Conservation (phyloP, 2,329 filamentous ascomycete species). For the Taxawa tesnikishii region DNA sequence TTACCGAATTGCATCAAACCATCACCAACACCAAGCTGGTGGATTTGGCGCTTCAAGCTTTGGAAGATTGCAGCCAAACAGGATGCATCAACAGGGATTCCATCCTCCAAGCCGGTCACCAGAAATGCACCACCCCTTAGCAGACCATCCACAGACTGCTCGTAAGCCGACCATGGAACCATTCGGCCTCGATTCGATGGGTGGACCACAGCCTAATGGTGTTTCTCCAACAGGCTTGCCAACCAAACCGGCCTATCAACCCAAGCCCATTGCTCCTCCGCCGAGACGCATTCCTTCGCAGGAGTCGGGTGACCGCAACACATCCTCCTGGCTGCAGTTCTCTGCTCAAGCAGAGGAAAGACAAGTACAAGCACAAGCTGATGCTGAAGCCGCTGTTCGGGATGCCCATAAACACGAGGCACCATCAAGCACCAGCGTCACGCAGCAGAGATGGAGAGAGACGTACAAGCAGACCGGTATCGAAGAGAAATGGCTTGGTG, state of each 20-base stretch:
- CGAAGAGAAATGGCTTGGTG: slow-evolving; percentile 14
- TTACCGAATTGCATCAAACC: slow-evolving; percentile 34
- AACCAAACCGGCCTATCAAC: slow-evolving; percentile 17
- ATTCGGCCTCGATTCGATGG: slow-evolving; percentile 15
- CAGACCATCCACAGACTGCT: slow-evolving; percentile 14
- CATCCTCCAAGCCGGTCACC: slow-evolving; percentile 15
- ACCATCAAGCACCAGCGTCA: not conserved
- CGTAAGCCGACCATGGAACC: slow-evolving; percentile 11
- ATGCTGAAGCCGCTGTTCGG: slow-evolving; percentile 2
- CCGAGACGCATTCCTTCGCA: slow-evolving; percentile 10
- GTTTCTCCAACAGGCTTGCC: slow-evolving; percentile 16
- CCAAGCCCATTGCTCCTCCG: slow-evolving; percentile 22
- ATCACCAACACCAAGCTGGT: slow-evolving; percentile 15
- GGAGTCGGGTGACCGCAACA: slow-evolving; percentile 3
- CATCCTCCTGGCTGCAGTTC: slow-evolving; percentile 16
- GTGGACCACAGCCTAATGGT: slow-evolving; percentile 15
- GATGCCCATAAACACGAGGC: not conserved
- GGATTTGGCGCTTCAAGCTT: slow-evolving; percentile 16
- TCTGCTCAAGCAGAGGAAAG: slow-evolving; percentile 5
- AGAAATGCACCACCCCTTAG: slow-evolving; percentile 12
- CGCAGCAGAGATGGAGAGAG: slow-evolving; percentile 13
- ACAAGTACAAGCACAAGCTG: slow-evolving; percentile 6
- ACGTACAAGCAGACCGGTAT: slow-evolving; percentile 22
- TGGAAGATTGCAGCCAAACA: slow-evolving; percentile 16
- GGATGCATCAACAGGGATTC: slow-evolving; percentile 19